Conservation (phyloP, 2,329 filamentous ascomycete genomes). For the Akanthomyces dipterigenus region DNA sequence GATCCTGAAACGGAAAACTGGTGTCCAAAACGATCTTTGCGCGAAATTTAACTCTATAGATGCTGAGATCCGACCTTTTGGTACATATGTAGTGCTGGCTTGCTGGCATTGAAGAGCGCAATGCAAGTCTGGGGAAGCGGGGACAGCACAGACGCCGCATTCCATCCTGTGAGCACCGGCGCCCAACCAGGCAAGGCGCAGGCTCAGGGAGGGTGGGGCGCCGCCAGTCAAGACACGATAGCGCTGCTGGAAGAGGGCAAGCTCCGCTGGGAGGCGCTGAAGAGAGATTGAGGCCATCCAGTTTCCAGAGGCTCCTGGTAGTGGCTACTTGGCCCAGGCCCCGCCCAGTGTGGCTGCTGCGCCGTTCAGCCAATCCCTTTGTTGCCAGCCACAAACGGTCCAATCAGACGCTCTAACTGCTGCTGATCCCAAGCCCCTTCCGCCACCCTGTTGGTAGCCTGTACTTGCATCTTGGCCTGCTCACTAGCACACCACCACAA, state of each 20-base stretch:
- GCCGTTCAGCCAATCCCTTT: not conserved
- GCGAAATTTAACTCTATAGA: no score
- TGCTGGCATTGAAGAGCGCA: not conserved
- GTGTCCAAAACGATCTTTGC: no score
- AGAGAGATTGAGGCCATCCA: not conserved
- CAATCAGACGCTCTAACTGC: not conserved
- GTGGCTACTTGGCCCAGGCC: not conserved
- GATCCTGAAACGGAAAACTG: no score
- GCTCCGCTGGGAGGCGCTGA: not conserved
- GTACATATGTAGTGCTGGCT: no score
- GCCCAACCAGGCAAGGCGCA: conserved; percentile 10
- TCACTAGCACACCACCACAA: not conserved
- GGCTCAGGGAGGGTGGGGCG: not conserved
- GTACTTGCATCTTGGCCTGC: not conserved
- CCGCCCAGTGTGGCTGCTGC: not conserved
- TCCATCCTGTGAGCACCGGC: conserved; percentile 5
- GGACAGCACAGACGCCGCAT: not conserved
- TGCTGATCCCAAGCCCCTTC: not conserved
- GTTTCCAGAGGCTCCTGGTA: not conserved
- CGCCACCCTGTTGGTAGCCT: not conserved
- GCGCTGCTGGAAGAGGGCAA: not conserved
- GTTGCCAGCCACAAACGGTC: not conserved
- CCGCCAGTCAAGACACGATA: not conserved
- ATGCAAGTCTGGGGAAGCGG: conserved; percentile 12
- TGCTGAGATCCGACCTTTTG: not conserved